Base-by-base conservation (phyloP, 306 rosid genomes). In the Gastrolobium villosum region DNA sequence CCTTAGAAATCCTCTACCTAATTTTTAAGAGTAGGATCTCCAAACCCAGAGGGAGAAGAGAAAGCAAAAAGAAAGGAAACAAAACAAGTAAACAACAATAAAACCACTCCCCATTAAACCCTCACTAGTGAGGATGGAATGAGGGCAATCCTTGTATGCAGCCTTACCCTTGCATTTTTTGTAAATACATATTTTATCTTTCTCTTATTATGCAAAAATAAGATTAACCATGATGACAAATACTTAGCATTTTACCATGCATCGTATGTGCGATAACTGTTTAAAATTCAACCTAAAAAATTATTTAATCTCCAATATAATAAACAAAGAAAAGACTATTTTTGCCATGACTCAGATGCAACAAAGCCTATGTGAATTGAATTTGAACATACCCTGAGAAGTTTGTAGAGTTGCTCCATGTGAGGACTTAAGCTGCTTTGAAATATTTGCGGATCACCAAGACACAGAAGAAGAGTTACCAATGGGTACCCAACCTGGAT, bases 331-430 rank as follows among this genome's bases (percentile, higher is more conserved):
- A 20, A 5, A 5, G 49, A 49, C 40, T 48, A 79, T 44, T 45
- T 37, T 41, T 56, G 64, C 36, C 70, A 70, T 55, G 57, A 70
- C 50, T 70, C 49, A 26, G 68, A 63, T 41, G 53, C 31, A 71
- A 59, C 36, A 49, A 57, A 50, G 40, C 35, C 36, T 8, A 56
- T 56, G 30, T 40, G 37, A 52, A 72, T 30, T 71, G 30, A 44
- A 46, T 73, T 80, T 64, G 30, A 79, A 87, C 96, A 80, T 90
- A 93, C 99, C 83, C 89, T 90, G 76, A 96, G 99, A 86, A 84
- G 93, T 86, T 90, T 96, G 91, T 96, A 96, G 56, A 96, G 99
- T 80, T 93, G 97, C 82, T 96, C 99, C 99, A 91, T 96, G 85
- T 96, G 99, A 86, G 97, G 80, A 79, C 96, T 90, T 75, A 96